These are phyloP conservation scores for Nitzschia sp. DNA, from an alignment of 108 stramenopile genomes.

Conservation along the genomic window DNA sequence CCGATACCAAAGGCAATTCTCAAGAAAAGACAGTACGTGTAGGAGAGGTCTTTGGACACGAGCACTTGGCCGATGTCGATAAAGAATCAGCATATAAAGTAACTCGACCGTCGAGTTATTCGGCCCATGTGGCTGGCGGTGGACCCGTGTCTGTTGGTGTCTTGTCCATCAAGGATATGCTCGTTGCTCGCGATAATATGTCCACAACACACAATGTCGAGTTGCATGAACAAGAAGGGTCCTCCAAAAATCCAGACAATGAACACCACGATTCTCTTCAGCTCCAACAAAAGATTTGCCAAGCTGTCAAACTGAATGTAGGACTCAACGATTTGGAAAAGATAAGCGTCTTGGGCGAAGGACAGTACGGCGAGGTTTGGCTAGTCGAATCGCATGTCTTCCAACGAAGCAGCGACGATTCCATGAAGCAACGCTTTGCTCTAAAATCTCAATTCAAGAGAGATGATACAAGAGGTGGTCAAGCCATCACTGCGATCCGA, in stretches of 20 bases:
- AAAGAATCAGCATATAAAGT: background rate
- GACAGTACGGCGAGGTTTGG: conserved; percentile 89
- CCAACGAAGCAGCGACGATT: conserved; percentile 46
- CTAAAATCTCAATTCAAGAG: conserved; percentile 54
- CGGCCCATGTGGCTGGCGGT: conserved; percentile 3
- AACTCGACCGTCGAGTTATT: conserved; percentile 1
- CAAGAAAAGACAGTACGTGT: conserved; percentile 17
- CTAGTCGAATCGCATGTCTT: conserved; percentile 38
- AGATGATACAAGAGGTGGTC: conserved; percentile 3
- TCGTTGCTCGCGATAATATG: background rate
- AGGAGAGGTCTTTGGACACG: conserved; percentile 28
- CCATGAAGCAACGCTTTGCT: conserved; percentile 70
- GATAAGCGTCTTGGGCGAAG: conserved; percentile 30
- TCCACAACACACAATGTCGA: conserved; percentile 11
- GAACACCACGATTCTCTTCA: background rate
- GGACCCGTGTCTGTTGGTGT: background rate
- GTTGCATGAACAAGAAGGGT: background rate
- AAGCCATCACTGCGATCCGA: conserved; percentile 68
- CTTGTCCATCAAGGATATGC: background rate
- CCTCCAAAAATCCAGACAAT: too few species aligned
- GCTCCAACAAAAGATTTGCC: conserved; percentile 7
- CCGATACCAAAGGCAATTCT: conserved; percentile 3
- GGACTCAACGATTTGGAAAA: conserved; percentile 15
- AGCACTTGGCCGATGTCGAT: background rate
- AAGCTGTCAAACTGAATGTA: conserved; percentile 26